Conservation (phyloP, 2,329 filamentous ascomycete species). For the Dendryphion nanum region DNA sequence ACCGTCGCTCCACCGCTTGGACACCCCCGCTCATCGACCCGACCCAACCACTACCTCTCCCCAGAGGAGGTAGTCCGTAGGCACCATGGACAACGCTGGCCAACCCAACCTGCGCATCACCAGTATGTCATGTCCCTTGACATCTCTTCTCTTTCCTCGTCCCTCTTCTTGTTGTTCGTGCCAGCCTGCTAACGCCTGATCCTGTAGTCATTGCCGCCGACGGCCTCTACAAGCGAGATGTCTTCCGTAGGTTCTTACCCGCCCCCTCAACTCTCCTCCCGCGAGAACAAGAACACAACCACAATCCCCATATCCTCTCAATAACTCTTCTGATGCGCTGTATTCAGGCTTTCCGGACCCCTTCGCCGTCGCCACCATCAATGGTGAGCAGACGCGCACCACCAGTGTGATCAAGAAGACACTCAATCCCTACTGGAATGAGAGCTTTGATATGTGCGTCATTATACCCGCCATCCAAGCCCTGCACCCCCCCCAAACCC, state of each 20-base stretch:
- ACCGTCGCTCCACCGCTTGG: neutral
- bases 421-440: constrained; percentile 99
- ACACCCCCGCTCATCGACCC: constrained; percentile 1
- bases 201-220: constrained; percentile 93
- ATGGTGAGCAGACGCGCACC: constrained; percentile 98
- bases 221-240: constrained; percentile 98
- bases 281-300: too few relatives aligned
- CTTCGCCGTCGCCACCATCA: constrained; percentile 94
- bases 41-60: constrained; percentile 1
- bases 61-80: too few relatives aligned
- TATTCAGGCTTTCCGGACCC: constrained; percentile 87
- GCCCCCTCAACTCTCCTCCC: constrained; percentile 6
- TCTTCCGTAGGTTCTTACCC: constrained; percentile 73
- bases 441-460: constrained; percentile 93
- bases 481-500: too few relatives aligned
- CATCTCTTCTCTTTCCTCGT: constrained; percentile 3
- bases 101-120: constrained; percentile 86
- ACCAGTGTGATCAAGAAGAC: constrained; percentile 96
- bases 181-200: constrained; percentile 24
- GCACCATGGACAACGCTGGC: constrained; percentile 49
- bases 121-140: constrained; percentile 61
- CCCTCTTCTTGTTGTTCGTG: too few relatives aligned
- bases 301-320: too few relatives aligned
- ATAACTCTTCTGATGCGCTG: constrained; percentile 20
- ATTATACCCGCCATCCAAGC: too few relatives aligned